Base-by-base conservation (phyloP, 2,329 filamentous ascomycete genomes). In the Cyphellophora europaea region DNA sequence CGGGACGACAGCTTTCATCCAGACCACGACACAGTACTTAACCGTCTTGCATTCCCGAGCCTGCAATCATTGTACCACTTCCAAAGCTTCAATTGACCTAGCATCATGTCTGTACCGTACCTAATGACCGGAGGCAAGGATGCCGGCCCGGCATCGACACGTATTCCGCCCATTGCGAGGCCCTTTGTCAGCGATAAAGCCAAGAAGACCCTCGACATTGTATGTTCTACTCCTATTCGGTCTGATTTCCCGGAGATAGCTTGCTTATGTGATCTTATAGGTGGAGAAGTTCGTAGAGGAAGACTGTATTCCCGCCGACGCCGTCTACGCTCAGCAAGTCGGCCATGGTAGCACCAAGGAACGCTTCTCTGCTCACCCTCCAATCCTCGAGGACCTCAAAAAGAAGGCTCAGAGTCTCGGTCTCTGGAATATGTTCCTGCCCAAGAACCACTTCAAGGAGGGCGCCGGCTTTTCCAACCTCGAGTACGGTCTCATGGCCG, bases 381-480 rank as follows among this genome's bases (percentile, higher is more conserved):
- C 71, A 28, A 71, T 96, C 50, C 73, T 98, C 42, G 89, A 96
- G 49, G 79, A 91, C 36, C 73, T 98, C 50, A 96, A 96, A 72
- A 67, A 64, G 44, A 82, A 86, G 59, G 91, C 88, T 30, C 74
- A 71, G 53, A 71, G 79, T 49, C 72, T 93, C 16, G 89, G 89
- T 2, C 70, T 98, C 30, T 98, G 91, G 91, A 98, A 98, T 64
- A 82, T 98, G 79, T 98, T 98, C 69, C 63, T 98, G 49, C 85
- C 89, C 45, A 88, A 83, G 66, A 86, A 79, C 51, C 87, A 95
- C 65, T 96, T 94, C 72, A 84, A 81, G 59, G 84, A 95, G 65
- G 91, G 86, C 1, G n/a, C 8, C 21, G 21, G 21, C n/a, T 95
- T 86, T 66, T 85, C 79, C 41, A 98, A 96, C 62, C 69, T 98